Percentiles rank a stretch among this genome's conserved stretches.
Conservation (phyloP, 169 alveolate species). For the Plasmodium coatneyi region DNA sequence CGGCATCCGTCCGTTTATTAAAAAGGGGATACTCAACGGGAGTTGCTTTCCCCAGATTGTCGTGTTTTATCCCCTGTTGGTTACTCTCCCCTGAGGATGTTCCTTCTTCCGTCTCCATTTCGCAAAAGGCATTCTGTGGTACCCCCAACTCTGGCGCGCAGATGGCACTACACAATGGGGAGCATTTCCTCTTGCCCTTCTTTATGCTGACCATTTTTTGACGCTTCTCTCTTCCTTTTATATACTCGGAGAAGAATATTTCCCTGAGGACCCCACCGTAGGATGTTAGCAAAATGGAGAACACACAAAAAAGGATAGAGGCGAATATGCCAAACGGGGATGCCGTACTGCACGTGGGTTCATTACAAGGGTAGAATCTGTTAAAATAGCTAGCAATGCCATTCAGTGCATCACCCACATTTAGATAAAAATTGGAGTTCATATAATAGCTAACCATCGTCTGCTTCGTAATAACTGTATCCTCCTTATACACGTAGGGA, state of each 20-base stretch:
- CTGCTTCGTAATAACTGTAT: neutral
- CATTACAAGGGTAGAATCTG: neutral
- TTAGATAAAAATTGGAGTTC: slow-evolving; percentile 1
- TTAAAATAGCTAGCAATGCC: neutral
- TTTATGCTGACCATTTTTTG: neutral
- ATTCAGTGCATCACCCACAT: neutral
- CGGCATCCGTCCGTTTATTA: neutral
- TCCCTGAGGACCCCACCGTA: slow-evolving; percentile 65
- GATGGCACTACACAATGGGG: neutral
- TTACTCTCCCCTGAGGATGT: neutral
- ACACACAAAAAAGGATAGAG: slow-evolving; percentile 39
- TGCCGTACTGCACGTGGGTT: neutral
- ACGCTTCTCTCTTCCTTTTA: neutral
- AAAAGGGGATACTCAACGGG: neutral
- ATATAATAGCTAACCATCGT: slow-evolving; percentile 25
- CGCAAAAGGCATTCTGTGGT: neutral
- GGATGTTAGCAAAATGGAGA: slow-evolving; percentile 59
- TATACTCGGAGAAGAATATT: slow-evolving; percentile 59
- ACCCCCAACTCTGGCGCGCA: neutral
- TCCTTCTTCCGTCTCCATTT: neutral
- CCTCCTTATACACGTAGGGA: slow-evolving; percentile 44
- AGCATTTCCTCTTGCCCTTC: neutral
- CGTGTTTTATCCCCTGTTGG: neutral
- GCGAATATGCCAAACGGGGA: slow-evolving; percentile 22
- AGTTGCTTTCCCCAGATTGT: neutral